These are phyloP conservation scores for Leccinellum luteum DNA, from an alignment of 768 basidiomycete genomes.

Conservation along the genomic window DNA sequence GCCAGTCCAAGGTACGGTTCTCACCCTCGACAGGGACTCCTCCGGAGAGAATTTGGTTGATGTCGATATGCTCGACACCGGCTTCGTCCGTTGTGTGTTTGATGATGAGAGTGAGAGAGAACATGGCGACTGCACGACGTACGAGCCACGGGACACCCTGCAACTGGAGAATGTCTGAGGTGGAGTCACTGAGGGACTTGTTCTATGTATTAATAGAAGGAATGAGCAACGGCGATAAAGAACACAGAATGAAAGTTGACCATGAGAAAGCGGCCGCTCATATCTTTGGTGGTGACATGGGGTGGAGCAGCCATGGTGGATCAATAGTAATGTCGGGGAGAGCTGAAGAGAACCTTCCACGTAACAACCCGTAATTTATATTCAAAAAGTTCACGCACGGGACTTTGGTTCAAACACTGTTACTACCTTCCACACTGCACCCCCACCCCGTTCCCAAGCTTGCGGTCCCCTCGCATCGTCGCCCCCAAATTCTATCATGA, in stretches of 20 bases:
- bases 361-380: constrained; percentile 9
- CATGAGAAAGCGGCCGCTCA: constrained; percentile 63
- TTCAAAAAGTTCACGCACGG: not conserved
- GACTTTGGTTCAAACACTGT: constrained; percentile 51
- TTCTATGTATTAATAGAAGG: constrained; percentile 43
- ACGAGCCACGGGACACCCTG: constrained; percentile 76
- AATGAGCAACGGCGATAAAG: constrained; percentile 1
- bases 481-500: constrained; percentile 87
- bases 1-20: constrained; percentile 55
- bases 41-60: constrained; percentile 63
- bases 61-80: constrained; percentile 62
- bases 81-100: constrained; percentile 64
- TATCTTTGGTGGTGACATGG: constrained; percentile 54
- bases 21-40: constrained; percentile 60
- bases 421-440: constrained; percentile 74
- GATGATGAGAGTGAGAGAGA: constrained; percentile 56
- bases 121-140: constrained; percentile 57
- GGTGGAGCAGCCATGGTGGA: constrained; percentile 62
- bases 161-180: constrained; percentile 60
- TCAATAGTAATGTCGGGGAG: not conserved
- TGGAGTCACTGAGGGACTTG: constrained; percentile 59
- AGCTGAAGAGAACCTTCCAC: not conserved
- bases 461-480: constrained; percentile 73
- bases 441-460: constrained; percentile 86
- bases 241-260: constrained; percentile 34